Conservation (phyloP, 1,139 yeast genomes). For the Pichia inconspicua region DNA sequence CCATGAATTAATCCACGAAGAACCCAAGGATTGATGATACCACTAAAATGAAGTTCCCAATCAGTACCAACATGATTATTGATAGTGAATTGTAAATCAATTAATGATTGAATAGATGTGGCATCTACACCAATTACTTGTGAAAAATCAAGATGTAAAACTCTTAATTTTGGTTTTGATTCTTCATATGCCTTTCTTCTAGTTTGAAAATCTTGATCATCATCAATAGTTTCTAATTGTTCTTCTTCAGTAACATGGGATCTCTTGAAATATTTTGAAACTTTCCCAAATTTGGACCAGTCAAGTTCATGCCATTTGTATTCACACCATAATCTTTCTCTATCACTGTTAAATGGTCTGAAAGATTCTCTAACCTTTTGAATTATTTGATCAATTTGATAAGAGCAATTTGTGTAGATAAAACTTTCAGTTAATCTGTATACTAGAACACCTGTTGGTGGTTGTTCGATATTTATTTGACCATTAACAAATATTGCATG, state of each 20-base stretch:
- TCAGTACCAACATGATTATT: conserved; percentile 73
- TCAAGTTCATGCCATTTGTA: conserved; percentile 8
- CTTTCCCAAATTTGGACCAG: conserved; percentile 2
- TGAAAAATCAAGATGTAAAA: conserved; percentile 75
- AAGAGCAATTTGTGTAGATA: conserved; percentile 72
- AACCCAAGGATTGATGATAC: conserved; percentile 81
- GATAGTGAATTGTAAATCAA: conserved; percentile 67
- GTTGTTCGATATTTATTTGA: conserved; percentile 53
- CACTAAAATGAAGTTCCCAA: conserved; percentile 85
- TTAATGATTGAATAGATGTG: conserved; percentile 70
- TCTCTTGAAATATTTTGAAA: background rate
- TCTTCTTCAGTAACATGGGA: background rate
- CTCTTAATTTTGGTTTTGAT: conserved; percentile 37
- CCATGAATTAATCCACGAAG: conserved; percentile 66
- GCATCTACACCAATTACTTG: conserved; percentile 70
- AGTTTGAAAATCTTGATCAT: background rate
- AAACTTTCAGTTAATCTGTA: conserved; percentile 77
- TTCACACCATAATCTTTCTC: conserved; percentile 88
- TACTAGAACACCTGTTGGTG: conserved; percentile 87
- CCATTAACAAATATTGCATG: conserved; percentile 40
- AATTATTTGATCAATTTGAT: conserved; percentile 60
- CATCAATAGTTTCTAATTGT: conserved; percentile 5
- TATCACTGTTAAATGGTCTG: conserved; percentile 54
- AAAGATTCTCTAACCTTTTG: conserved; percentile 61
- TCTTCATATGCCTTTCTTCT: conserved; percentile 16